Evolutionary conservation across 805 yeast species (phyloP).

Genomic region (Spencermartinsiella europaea): DNA sequence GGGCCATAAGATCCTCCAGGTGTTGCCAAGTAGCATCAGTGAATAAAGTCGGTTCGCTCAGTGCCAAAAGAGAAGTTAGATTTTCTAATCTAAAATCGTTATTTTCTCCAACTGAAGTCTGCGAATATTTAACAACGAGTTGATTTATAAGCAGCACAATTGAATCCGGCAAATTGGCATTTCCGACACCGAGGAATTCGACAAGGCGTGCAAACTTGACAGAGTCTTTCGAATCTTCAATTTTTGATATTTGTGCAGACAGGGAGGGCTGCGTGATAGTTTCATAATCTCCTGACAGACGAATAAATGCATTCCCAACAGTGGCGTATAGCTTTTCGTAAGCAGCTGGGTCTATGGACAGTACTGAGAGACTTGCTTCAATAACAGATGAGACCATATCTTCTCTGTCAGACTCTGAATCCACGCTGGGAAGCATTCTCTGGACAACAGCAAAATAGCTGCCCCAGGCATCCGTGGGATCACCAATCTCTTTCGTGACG

Average conservation of each 20-base stretch:
- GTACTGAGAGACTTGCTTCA: not conserved
- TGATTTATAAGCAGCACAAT: not conserved
- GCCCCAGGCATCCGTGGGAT: slow-evolving; percentile 19
- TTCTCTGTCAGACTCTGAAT: not conserved
- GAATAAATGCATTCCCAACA: not conserved
- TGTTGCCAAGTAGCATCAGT: not conserved
- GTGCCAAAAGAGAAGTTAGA: not conserved
- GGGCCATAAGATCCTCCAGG: not conserved
- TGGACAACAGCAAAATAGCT: slow-evolving; percentile 16
- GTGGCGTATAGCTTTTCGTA: not conserved
- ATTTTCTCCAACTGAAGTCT: not conserved
- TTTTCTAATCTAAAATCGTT: not conserved
- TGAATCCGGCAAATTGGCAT: not conserved
- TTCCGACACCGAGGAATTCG: not conserved
- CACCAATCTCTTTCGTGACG: slow-evolving; percentile 13
- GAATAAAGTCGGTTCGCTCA: not conserved
- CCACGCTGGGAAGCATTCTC: slow-evolving; percentile 1
- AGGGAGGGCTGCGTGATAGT: not conserved
- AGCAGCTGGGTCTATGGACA: not conserved
- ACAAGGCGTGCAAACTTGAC: not conserved
- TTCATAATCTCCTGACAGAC: not conserved
- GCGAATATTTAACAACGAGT: not conserved
- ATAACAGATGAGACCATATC: not conserved
- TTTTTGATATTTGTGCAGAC: not conserved
- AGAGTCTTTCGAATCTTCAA: not conserved